Evolutionary conservation across 108 stramenopile species (phyloP).

Genomic region (Cyclotella choctawhatcheeana): DNA sequence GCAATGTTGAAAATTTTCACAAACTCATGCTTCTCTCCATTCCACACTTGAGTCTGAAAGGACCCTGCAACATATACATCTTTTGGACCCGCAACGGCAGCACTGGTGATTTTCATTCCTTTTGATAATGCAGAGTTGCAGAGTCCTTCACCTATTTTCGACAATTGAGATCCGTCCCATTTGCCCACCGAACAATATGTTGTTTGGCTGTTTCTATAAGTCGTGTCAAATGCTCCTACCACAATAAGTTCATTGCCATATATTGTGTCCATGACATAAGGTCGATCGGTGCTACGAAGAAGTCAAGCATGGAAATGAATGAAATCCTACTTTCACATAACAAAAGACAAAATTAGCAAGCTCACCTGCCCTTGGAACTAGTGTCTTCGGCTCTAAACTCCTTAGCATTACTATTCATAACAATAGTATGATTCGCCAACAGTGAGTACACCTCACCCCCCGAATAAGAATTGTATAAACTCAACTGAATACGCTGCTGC

Average conservation of each 20-base stretch:
- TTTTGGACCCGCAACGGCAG: constrained; percentile 81
- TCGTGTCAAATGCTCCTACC: constrained; percentile 94
- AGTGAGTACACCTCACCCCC: constrained; percentile 88
- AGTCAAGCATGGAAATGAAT: not conserved
- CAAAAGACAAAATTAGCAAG: not conserved
- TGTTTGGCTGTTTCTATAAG: constrained; percentile 90
- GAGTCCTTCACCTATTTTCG: constrained; percentile 92
- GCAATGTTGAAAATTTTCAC: constrained; percentile 95
- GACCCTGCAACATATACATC: constrained; percentile 90
- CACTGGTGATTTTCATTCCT: constrained; percentile 90
- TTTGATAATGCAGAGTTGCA: constrained; percentile 89
- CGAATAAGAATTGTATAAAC: constrained; percentile 86
- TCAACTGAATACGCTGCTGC: constrained; percentile 78
- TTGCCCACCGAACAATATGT: constrained; percentile 94
- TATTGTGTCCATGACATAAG: constrained; percentile 36
- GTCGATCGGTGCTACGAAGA: constrained; percentile 18
- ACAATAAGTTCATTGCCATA: constrained; percentile 82
- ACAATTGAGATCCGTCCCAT: constrained; percentile 84
- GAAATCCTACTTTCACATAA: not conserved
- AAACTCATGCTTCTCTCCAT: constrained; percentile 89
- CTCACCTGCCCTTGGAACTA: constrained; percentile 26
- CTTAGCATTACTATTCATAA: constrained; percentile 43
- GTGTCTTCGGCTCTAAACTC: constrained; percentile 36
- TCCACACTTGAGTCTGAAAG: constrained; percentile 96
- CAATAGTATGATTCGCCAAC: constrained; percentile 78